These are phyloP conservation scores for Arctostaphylos glauca DNA, from an alignment of 148 eudicot genomes.

Conservation along the genomic window DNA sequence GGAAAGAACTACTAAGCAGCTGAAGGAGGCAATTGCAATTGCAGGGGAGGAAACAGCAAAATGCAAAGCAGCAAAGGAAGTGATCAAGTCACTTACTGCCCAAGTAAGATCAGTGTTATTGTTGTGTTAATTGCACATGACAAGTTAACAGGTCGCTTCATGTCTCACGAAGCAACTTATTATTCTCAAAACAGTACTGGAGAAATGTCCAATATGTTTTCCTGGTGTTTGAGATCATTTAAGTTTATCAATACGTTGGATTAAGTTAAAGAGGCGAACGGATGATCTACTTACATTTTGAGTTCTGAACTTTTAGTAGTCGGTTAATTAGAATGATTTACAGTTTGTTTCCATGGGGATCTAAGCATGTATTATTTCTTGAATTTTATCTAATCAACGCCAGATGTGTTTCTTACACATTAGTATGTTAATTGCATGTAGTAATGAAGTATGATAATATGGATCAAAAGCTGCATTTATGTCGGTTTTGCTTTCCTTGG, in stretches of 20 bases:
- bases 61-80: conserved; percentile 98
- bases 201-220: neutral
- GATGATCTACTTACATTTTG: no score
- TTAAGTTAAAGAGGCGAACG: neutral
- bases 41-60: conserved; percentile 91
- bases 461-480: neutral
- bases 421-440: neutral
- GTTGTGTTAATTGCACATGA: neutral
- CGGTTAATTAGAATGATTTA: neutral
- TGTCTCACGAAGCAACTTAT: neutral
- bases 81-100: conserved; percentile 87
- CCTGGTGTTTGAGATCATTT: neutral
- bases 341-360: conserved; percentile 1
- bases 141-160: neutral
- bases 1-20: conserved; percentile 68
- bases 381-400: neutral
- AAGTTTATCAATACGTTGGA: neutral
- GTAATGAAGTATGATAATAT: neutral
- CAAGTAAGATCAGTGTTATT: conserved; percentile 49
- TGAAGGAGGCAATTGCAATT: conserved; percentile 79
- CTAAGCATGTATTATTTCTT: neutral
- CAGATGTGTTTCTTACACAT: neutral
- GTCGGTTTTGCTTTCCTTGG: neutral
- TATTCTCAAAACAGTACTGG: neutral
- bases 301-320: neutral